Conservation (phyloP, 257 asterid species). For the Anisodus tanguticus region DNA sequence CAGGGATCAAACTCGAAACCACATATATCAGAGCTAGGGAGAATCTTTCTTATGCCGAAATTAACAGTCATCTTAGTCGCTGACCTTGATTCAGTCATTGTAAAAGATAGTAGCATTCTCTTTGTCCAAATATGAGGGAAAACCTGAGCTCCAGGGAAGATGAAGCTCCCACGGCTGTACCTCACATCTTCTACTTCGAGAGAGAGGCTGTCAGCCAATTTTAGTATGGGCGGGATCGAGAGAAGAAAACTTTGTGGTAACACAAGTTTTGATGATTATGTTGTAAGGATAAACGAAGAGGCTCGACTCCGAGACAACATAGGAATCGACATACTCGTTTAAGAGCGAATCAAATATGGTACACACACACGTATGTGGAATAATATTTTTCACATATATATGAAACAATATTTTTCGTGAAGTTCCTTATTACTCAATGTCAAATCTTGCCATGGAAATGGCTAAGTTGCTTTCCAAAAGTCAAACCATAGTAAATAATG, state of each 20-base stretch:
- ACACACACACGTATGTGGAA: not conserved
- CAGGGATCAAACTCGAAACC: slow-evolving; percentile 79
- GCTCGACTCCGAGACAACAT: slow-evolving; percentile 81
- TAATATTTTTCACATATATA: no score
- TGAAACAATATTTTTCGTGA: not conserved
- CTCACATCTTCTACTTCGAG: slow-evolving; percentile 48
- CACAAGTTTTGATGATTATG: slow-evolving; percentile 76
- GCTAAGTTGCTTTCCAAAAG: not conserved
- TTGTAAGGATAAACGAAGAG: slow-evolving; percentile 71
- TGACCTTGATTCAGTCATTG: no score
- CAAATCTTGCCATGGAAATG: not conserved
- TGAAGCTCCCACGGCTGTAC: not conserved
- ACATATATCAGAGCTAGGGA: slow-evolving; percentile 46
- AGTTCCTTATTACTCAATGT: not conserved
- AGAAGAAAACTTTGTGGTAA: slow-evolving; percentile 64
- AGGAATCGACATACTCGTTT: slow-evolving; percentile 34
- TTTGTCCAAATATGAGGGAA: no score
- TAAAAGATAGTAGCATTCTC: no score
- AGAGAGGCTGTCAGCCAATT: slow-evolving; percentile 54
- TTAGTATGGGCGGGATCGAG: slow-evolving; percentile 70
- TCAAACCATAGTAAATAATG: not conserved
- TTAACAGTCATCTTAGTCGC: no score
- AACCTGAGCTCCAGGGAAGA: no score
- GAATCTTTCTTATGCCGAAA: no score
- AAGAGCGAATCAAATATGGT: not conserved